Evolutionary conservation across 2,329 filamentous ascomycete species (phyloP), one percentile per base, ranked within the genome.

Genomic region (Verruconis gallopava): DNA sequence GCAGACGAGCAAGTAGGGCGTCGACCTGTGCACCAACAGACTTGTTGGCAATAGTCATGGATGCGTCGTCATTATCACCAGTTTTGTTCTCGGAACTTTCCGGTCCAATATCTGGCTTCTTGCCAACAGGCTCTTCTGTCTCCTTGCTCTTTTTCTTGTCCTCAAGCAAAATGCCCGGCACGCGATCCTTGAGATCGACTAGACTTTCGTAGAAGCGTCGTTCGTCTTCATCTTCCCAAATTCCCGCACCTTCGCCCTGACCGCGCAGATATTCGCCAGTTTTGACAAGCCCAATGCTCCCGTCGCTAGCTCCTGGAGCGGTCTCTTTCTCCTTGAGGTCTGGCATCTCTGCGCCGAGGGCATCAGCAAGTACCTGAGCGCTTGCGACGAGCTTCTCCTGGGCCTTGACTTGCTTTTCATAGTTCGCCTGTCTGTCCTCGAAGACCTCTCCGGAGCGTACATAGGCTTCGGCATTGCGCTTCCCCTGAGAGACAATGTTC

Each of bases 201-300:
- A 98, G 63, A 49, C 95, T 96, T 66, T 98, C 91, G 63, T 98
- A 98, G 59, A 98, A 98, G 46, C 91, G 83, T 46, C 91, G 79
- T 62, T 98, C 89, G 42, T 98, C 91, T 55, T 98, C 91, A 52
- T 98, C 91, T 64, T 95, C 88, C 91, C 91, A 98, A 48, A 98
- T 96, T 0, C 91, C 91, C 18, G 88, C 75, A 15, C 86, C 88
- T 45, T 96, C 89, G 17, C 80, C 81, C 57, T 93, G 84, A 11
- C 86, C 88, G 28, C 85, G 81, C 30, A 96, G 69, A 54, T 95
- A 96, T 51, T 96, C 89, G 1, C 85, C 85, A 9, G 88, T 82
- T 63, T 95, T 96, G 51, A 96, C 82, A 30, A 96, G 73, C 22
- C 91, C 91, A 52, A 98, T 95, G 1, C 81, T 80, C 41, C 84